These are phyloP conservation scores for Chaetothyriales sp. DNA, from an alignment of 2,329 filamentous ascomycete genomes.

Conservation along the genomic window DNA sequence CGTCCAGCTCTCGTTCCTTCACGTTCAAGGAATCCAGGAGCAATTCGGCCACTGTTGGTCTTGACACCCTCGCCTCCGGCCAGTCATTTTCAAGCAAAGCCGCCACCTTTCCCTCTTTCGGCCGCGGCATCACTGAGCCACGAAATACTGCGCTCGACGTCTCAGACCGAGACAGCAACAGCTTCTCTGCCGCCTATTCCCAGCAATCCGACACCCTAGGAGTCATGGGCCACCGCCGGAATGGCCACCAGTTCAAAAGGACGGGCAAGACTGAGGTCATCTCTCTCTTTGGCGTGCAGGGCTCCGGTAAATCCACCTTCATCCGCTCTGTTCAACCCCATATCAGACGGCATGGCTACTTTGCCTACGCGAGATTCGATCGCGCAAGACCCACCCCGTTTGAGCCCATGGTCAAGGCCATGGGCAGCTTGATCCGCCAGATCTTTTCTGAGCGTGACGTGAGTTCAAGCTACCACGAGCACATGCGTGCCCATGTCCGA, in stretches of 20 bases:
- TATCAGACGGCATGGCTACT: slow-evolving; percentile 46
- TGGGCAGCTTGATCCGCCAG: slow-evolving; percentile 49
- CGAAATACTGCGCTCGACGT: slow-evolving; percentile 10
- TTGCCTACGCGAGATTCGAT: slow-evolving; percentile 48
- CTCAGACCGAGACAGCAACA: slow-evolving; percentile 28
- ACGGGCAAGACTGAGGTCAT: slow-evolving; percentile 48
- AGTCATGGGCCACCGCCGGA: slow-evolving; percentile 28
- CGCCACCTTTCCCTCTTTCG: slow-evolving; percentile 1
- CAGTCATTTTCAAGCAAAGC: slow-evolving; percentile 5
- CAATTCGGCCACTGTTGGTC: slow-evolving; percentile 24
- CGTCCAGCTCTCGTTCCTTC: slow-evolving; percentile 37
- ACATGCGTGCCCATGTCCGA: slow-evolving; percentile 40
- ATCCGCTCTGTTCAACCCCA: slow-evolving; percentile 44
- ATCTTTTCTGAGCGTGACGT: slow-evolving; percentile 54
- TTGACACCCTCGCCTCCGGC: slow-evolving; percentile 7
- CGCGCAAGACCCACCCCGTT: slow-evolving; percentile 46
- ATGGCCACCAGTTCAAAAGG: slow-evolving; percentile 36
- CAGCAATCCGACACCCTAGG: slow-evolving; percentile 21
- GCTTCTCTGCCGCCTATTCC: slow-evolving; percentile 19
- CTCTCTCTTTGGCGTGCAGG: slow-evolving; percentile 42
- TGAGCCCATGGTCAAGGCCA: slow-evolving; percentile 46
- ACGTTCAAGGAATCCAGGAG: slow-evolving; percentile 25
- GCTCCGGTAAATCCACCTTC: slow-evolving; percentile 48
- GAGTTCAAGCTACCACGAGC: slow-evolving; percentile 47
- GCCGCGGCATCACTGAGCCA: slow-evolving; percentile 8